phyloP scores from a whole-genome alignment of 2,329 filamentous ascomycete genomes.

The Venturia pyrina region DNA sequence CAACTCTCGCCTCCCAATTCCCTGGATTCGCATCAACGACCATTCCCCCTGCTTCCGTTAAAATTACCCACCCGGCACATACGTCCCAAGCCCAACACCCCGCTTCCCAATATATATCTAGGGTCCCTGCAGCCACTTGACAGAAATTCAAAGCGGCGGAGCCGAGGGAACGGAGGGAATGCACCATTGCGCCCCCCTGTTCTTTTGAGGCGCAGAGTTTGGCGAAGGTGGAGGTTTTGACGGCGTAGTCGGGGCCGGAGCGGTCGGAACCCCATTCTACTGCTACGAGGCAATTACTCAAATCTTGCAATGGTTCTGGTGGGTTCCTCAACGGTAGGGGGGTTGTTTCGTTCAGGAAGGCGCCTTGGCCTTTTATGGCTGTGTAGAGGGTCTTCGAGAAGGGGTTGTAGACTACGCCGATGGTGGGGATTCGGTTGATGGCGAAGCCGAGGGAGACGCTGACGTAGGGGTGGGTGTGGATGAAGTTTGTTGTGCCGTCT shows the following conservation, averaged over 20 bases:
- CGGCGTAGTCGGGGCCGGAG: conserved; percentile 57
- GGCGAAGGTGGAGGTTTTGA: conserved; percentile 58
- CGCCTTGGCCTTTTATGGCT: conserved; percentile 57
- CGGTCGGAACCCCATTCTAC: conserved; percentile 66
- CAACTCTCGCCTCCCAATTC: conserved; percentile 50
- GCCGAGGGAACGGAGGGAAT: conserved; percentile 60
- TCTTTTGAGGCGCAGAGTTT: conserved; percentile 43
- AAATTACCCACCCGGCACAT: conserved; percentile 68
- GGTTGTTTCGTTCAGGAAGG: conserved; percentile 35
- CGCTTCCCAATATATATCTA: conserved; percentile 74
- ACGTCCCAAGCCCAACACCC: conserved; percentile 84
- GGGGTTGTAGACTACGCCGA: conserved; percentile 75
- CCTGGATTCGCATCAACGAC: conserved; percentile 67
- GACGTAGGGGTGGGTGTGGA: conserved; percentile 64
- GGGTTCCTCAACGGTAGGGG: conserved; percentile 42
- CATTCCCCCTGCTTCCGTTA: conserved; percentile 62
- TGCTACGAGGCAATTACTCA: conserved; percentile 56
- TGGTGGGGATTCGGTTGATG: conserved; percentile 48
- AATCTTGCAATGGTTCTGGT: conserved; percentile 43
- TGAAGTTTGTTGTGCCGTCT: conserved; percentile 73
- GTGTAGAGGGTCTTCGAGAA: conserved; percentile 61
- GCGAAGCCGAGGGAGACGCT: conserved; percentile 69
- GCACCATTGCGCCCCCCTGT: conserved; percentile 64
- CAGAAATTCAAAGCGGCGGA: conserved; percentile 68
- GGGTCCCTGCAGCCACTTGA: conserved; percentile 57